phyloP scores from a whole-genome alignment of 2,329 filamentous ascomycete genomes.

The Cryphonectria naterciae region DNA sequence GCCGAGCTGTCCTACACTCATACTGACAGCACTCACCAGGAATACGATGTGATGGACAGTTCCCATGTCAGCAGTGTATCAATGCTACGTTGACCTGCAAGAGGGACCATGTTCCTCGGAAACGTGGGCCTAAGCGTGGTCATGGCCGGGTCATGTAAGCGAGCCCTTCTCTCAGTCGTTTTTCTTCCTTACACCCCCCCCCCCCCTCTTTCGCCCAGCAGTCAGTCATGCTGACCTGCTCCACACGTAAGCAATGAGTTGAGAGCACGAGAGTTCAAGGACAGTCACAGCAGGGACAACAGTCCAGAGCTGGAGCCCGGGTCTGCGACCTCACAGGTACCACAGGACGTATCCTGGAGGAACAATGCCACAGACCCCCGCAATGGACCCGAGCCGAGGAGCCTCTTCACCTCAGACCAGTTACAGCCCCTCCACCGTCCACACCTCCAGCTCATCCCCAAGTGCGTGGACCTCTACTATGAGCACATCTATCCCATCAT shows the following conservation, averaged over 20 bases:
- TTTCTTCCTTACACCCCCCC: background rate
- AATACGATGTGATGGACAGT: conserved; percentile 50
- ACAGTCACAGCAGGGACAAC: conserved; percentile 46
- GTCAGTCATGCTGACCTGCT: conserved; percentile 9
- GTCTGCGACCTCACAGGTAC: conserved; percentile 34
- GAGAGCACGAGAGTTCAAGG: conserved; percentile 52
- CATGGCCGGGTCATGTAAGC: conserved; percentile 60
- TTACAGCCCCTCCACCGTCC: conserved; percentile 44
- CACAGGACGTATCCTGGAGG: conserved; percentile 38
- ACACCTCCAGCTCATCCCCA: conserved; percentile 55
- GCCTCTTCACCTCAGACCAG: conserved; percentile 48
- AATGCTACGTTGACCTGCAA: conserved; percentile 64
- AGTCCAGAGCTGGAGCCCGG: conserved; percentile 38
- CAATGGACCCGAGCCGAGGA: conserved; percentile 40
- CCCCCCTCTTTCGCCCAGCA: background rate
- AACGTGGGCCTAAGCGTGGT: conserved; percentile 66
- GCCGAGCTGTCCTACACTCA: background rate
- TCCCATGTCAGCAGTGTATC: conserved; percentile 64
- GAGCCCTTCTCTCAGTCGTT: background rate
- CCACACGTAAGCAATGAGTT: conserved; percentile 52
- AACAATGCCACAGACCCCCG: conserved; percentile 38
- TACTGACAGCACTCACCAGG: conserved; percentile 39
- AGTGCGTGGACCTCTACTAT: conserved; percentile 65
- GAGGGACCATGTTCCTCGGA: conserved; percentile 66
- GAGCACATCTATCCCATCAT: conserved; percentile 66